Conservation (phyloP, 2,329 filamentous ascomycete genomes). For the Hymenotorrendiella dingleyae region DNA sequence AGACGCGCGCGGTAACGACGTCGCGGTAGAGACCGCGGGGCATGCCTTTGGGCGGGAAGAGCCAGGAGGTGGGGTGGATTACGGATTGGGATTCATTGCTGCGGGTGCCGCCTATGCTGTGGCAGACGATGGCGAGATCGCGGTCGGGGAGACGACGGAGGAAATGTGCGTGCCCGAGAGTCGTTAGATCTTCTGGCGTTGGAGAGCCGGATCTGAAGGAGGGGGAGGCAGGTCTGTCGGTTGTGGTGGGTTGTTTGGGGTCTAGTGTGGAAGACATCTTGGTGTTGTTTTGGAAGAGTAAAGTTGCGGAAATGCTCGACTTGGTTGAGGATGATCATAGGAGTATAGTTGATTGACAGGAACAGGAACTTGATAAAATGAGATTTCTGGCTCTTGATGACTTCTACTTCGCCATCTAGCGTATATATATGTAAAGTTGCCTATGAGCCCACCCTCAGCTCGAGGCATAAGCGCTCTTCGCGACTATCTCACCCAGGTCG, state of each 20-base stretch:
- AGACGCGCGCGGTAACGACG: constrained; percentile 12
- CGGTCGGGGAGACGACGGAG: constrained; percentile 3
- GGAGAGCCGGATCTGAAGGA: constrained; percentile 5
- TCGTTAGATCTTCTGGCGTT: constrained; percentile 4
- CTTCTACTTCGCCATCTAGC: no score
- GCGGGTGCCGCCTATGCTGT: constrained; percentile 6
- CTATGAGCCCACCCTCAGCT: no score
- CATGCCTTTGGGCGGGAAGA: constrained; percentile 17
- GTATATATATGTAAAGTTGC: no score
- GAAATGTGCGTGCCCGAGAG: constrained; percentile 2
- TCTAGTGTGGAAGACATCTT: neutral
- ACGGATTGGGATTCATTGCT: constrained; percentile 5
- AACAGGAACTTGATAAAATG: no score
- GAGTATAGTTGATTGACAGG: no score
- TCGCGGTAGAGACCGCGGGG: constrained; percentile 21
- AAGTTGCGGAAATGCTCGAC: no score
- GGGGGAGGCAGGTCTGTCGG: neutral
- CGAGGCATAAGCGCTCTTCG: no score
- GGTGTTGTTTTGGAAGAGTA: neutral
- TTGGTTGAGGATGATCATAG: no score
- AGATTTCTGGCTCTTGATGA: no score
- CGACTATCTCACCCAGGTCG: no score
- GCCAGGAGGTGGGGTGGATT: constrained; percentile 9
- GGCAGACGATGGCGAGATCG: constrained; percentile 6
- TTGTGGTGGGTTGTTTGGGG: neutral